phyloP scores from a whole-genome alignment of 148 eudicot genomes.

The Oxyria digyna region DNA sequence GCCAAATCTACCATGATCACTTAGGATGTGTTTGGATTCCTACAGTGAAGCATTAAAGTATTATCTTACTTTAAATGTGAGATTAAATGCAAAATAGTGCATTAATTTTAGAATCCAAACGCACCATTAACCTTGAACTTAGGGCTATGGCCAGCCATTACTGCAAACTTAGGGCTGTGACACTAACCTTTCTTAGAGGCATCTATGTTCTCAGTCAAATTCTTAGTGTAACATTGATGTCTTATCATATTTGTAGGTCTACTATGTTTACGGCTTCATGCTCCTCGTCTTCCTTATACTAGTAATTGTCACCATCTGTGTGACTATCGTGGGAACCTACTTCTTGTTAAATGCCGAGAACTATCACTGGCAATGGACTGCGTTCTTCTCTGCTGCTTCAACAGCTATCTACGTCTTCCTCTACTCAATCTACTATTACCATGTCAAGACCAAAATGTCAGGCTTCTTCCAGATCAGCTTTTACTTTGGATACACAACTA shows the following conservation, averaged over 20 bases:
- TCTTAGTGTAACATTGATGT: not conserved
- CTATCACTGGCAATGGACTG: slow-evolving; percentile 97
- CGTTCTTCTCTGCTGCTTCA: slow-evolving; percentile 84
- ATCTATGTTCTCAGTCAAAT: too few species aligned
- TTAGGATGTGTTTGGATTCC: too few species aligned
- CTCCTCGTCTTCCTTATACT: slow-evolving; percentile 86
- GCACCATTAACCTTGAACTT: not conserved
- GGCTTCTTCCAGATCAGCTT: slow-evolving; percentile 99
- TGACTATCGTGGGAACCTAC: slow-evolving; percentile 94
- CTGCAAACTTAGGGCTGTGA: too few species aligned
- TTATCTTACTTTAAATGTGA: too few species aligned
- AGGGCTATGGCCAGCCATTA: not conserved
- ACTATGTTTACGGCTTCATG: slow-evolving; percentile 94
- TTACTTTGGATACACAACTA: slow-evolving; percentile 80
- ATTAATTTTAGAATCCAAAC: too few species aligned
- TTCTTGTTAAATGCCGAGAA: slow-evolving; percentile 97
- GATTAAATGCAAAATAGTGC: too few species aligned
- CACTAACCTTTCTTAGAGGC: not conserved
- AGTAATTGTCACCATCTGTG: slow-evolving; percentile 82
- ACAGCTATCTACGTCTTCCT: slow-evolving; percentile 81
- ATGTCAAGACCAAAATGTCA: slow-evolving; percentile 88
- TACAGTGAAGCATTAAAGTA: too few species aligned
- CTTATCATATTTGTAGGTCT: slow-evolving; percentile 43
- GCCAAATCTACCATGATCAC: not conserved
- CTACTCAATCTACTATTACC: slow-evolving; percentile 81